Evolutionary conservation across 2,329 filamentous ascomycete genomes (phyloP), one percentile per base, ranked within the genome.

Genomic region (Pseudovirgaria hyperparasitica): DNA sequence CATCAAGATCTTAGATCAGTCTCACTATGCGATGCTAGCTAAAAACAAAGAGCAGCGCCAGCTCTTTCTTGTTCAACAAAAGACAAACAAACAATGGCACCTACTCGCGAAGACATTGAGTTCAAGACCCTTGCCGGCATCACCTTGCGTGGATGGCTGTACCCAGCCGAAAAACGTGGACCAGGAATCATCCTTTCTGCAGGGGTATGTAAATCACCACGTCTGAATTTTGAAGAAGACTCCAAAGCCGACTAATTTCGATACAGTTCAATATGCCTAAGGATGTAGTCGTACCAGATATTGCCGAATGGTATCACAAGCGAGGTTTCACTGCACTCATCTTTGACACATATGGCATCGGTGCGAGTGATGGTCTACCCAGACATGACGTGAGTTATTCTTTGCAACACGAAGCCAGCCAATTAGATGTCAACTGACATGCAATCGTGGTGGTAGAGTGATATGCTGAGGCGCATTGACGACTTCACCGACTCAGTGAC

Each of bases 91-190:
- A n/a, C n/a, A n/a, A n/a, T n/a, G n/a, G n/a, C n/a, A n/a, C n/a
- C n/a, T n/a, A n/a, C n/a, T n/a, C 16, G 24, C 7, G 16, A 26
- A 19, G 28, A 41, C 16, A 38, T 47, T 26, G 25, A 31, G 13
- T 49, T 49, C 36, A 31, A 42, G 27, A 47, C 43, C 5, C 22
- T 27, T 19, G 41, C 42, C 27, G 25, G 37, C 25, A 35, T 46
- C 25, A 45, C 35, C 11, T 32, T 51, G 17, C 42, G 44, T 9
- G 45, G 46, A 19, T 51, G 42, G 44, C 38, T 50, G 13, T 50
- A 42, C 32, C 31, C 31, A 10, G 31, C 31, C 9, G 15, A 18
- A 11, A 17, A 33, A 28, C 31, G 31, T 11, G 31, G 31, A 6
- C 31, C 31, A 13, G 31, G 18, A 6, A 33, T 33, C 9, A 30